phyloP scores from a whole-genome alignment of 2,329 filamentous ascomycete genomes.

The Monosporascus sp. region DNA sequence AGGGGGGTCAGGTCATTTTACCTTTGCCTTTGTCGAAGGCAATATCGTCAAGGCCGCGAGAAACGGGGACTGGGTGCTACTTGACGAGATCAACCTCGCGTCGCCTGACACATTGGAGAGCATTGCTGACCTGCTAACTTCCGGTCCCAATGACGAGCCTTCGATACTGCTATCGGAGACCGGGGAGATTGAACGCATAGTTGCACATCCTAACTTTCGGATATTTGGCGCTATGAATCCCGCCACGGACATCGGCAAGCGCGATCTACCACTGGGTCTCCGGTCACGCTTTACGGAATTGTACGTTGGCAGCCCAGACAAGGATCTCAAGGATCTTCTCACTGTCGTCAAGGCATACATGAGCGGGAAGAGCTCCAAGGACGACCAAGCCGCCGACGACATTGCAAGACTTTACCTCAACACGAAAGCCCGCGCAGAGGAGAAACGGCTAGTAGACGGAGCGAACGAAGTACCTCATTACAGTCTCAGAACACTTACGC shows the following conservation, averaged over 20 bases:
- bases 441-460: slow-evolving; percentile 86
- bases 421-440: slow-evolving; percentile 74
- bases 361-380: slow-evolving; percentile 63
- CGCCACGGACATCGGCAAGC: slow-evolving; percentile 93
- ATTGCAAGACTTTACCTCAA: slow-evolving; percentile 84
- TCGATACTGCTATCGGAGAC: slow-evolving; percentile 90
- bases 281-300: slow-evolving; percentile 92
- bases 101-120: slow-evolving; percentile 93
- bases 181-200: slow-evolving; percentile 84
- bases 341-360: slow-evolving; percentile 88
- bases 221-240: slow-evolving; percentile 99
- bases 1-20: slow-evolving; percentile 69
- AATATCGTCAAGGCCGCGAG: slow-evolving; percentile 94
- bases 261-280: slow-evolving; percentile 83
- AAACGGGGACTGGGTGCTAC: slow-evolving; percentile 93
- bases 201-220: slow-evolving; percentile 86
- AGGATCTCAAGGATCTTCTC: slow-evolving; percentile 77
- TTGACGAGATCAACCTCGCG: slow-evolving; percentile 96
- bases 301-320: slow-evolving; percentile 88
- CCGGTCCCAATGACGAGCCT: slow-evolving; percentile 65
- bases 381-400: slow-evolving; percentile 70
- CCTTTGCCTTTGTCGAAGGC: slow-evolving; percentile 93
- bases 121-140: slow-evolving; percentile 79
- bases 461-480: slow-evolving; percentile 96
- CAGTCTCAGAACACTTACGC: slow-evolving; percentile 88